A percentile compares a stretch with the other conserved stretches of the same genome.
phyloP scores from a whole-genome alignment of 1,284 basidiomycete species.

The Trichosporon coremiiforme region DNA sequence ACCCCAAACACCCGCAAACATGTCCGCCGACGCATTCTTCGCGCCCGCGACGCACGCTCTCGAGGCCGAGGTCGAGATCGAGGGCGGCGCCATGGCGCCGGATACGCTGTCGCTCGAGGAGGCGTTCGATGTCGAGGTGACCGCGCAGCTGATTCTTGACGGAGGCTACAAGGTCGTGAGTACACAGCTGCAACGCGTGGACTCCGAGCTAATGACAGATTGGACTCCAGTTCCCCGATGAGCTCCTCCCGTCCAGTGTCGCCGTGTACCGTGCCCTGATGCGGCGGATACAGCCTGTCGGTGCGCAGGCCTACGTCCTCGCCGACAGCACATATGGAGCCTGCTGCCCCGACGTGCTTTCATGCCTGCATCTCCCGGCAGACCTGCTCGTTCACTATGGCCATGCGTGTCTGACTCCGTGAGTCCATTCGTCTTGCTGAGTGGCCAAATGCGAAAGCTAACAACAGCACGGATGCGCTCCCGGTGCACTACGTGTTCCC shows the following conservation, averaged over 20 bases:
- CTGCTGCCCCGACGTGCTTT: slow-evolving; percentile 96
- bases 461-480: slow-evolving; percentile 51
- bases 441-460: slow-evolving; percentile 13
- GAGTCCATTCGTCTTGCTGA: slow-evolving; percentile 43
- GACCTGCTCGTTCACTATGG: slow-evolving; percentile 94
- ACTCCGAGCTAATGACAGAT: slow-evolving; percentile 60
- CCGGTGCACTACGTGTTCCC: slow-evolving; percentile 58
- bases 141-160: slow-evolving; percentile 50
- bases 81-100: slow-evolving; percentile 42
- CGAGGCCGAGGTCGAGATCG: slow-evolving; percentile 41
- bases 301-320: slow-evolving; percentile 75
- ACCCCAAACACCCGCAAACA: background rate
- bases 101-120: slow-evolving; percentile 42
- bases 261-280: slow-evolving; percentile 78
- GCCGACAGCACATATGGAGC: slow-evolving; percentile 98
- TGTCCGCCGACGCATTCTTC: slow-evolving; percentile 47
- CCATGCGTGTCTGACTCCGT: slow-evolving; percentile 81
- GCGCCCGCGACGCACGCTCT: slow-evolving; percentile 54
- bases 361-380: slow-evolving; percentile 90
- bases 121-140: slow-evolving; percentile 57
- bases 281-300: slow-evolving; percentile 57
- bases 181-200: background rate
- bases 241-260: slow-evolving; percentile 83
- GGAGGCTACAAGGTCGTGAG: slow-evolving; percentile 57
- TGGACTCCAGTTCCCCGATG: slow-evolving; percentile 95